Base-by-base conservation (phyloP, 2,329 filamentous ascomycete species). In the Onygena corvina region DNA sequence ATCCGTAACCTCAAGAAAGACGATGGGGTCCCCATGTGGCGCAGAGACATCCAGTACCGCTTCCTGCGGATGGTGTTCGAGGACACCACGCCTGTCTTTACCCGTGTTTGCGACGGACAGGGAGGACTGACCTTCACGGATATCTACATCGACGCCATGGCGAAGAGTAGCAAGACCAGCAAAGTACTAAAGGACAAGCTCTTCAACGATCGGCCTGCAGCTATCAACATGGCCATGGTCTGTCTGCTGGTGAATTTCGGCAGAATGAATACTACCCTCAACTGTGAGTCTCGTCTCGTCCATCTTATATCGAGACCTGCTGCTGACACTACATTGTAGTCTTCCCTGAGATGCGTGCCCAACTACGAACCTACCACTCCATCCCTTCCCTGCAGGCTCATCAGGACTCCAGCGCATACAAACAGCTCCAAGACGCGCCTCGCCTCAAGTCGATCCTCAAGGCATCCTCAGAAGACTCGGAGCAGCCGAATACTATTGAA, bases 181-280 rank as follows among this genome's bases (percentile, higher is more conserved):
- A 96, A 96, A 70, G 92, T 98, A 46, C 75, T 98, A 55, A 87
- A 94, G 66, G 92, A 98, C 68, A 96, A 98, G 72, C 76, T 98
- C 56, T 76, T 94, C 60, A 92, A 83, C 57, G 92, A 98, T 64
- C 82, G 86, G 60, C 83, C 87, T 56, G 89, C 89, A 18, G 92
- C 90, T 30, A 88, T 94, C 65, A 90, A 87, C 61, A 98, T 98
- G 92, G 92, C 92, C 48, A 98, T 98, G 92, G 90, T 98, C 52
- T 98, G 92, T 67, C 72, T 98, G 56, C 71, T 98, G 59, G 92
- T 98, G 64, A 98, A 98, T 62, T 86, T 98, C 55, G 92, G 92
- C 51, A 78, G 92, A 55, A 98, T 98, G 92, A 98, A 98, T 67
- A 98, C 92, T 1, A 98, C 92, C 0, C 74, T 98, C 44, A 98